Conservation (phyloP, 495 filamentous ascomycete species). For the Evernia prunastri region DNA sequence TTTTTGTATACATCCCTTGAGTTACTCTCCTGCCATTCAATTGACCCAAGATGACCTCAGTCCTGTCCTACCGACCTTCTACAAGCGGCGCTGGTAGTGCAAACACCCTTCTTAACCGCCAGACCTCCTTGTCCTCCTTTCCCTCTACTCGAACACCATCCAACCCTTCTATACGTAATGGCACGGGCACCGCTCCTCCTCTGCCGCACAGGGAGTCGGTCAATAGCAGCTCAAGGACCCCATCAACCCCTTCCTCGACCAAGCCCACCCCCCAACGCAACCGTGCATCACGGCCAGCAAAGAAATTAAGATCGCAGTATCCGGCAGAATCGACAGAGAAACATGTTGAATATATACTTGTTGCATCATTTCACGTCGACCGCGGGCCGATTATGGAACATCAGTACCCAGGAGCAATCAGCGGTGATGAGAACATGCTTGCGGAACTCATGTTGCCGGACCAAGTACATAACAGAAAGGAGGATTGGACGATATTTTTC, state of each 20-base stretch:
- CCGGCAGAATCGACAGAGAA: conserved; percentile 70
- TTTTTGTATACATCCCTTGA: background rate
- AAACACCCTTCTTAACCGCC: conserved; percentile 27
- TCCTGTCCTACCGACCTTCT: conserved; percentile 42
- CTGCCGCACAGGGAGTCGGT: conserved; percentile 48
- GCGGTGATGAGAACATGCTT: conserved; percentile 95
- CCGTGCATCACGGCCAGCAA: conserved; percentile 29
- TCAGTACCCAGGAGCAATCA: conserved; percentile 89
- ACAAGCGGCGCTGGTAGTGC: conserved; percentile 30
- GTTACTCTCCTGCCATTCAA: conserved; percentile 10
- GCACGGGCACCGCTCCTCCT: conserved; percentile 47
- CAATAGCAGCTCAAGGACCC: conserved; percentile 41
- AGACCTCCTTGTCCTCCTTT: conserved; percentile 55
- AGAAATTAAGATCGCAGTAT: conserved; percentile 75
- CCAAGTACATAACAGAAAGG: conserved; percentile 87
- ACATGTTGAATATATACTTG: conserved; percentile 99
- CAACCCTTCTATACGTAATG: conserved; percentile 47
- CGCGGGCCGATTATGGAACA: conserved; percentile 97
- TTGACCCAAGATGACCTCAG: conserved; percentile 37
- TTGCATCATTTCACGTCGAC: conserved; percentile 96
- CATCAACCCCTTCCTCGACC: conserved; percentile 40
- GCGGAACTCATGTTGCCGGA: conserved; percentile 98
- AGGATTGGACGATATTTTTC: conserved; percentile 99
- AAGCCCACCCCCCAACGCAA: conserved; percentile 27
- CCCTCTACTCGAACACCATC: conserved; percentile 46